phyloP scores from a whole-genome alignment of 75 land plant species.

The Pinus albicaulis region DNA sequence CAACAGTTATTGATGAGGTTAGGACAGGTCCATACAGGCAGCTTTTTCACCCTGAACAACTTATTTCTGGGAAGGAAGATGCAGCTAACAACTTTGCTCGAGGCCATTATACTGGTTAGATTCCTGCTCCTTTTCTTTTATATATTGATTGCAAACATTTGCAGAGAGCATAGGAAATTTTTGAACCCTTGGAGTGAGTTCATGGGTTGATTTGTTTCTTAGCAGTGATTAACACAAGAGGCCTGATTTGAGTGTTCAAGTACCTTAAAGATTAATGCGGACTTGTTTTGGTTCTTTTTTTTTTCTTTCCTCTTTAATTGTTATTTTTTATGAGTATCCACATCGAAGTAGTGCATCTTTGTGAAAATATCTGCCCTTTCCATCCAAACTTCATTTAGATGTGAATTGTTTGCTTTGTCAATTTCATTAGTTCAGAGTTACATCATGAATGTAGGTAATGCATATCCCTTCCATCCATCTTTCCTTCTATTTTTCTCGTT shows the following conservation, averaged over 20 bases:
- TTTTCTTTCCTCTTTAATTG: background rate
- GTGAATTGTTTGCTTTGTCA: background rate
- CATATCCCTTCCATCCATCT: background rate
- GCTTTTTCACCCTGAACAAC: constrained; percentile 62
- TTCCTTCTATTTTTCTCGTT: background rate
- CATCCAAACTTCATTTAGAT: background rate
- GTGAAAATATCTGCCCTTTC: background rate
- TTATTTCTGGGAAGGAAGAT: constrained; percentile 61
- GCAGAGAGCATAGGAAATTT: background rate
- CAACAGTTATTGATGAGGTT: constrained; percentile 56
- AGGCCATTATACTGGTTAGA: constrained; percentile 32
- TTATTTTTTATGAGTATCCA: background rate
- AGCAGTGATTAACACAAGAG: background rate
- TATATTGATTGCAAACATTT: background rate
- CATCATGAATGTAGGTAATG: background rate
- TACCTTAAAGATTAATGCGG: too few relatives aligned
- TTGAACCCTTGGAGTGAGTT: background rate
- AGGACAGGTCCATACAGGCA: constrained; percentile 58
- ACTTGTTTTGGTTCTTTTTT: background rate
- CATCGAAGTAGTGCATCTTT: background rate
- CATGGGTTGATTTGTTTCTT: background rate
- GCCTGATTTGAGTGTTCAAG: background rate
- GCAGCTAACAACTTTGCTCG: constrained; percentile 43
- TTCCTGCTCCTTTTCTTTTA: background rate
- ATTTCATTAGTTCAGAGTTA: background rate